Conservation (phyloP, 441 rosid species). For the Bocquillonia castaneifolia region DNA sequence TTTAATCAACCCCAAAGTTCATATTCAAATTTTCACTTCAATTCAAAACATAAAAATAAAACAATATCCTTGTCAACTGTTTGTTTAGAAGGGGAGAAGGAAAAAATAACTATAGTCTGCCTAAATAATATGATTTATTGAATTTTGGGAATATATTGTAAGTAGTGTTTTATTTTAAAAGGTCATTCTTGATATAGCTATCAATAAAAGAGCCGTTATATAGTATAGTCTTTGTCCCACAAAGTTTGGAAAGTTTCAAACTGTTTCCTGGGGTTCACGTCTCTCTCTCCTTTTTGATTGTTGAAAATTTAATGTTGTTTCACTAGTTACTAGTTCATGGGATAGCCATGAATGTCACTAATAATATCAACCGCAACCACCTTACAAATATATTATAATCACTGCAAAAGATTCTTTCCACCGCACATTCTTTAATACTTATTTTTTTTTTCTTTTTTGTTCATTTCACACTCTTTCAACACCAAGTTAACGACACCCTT, state of each 20-base stretch:
- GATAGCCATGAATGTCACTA: conserved; percentile 28
- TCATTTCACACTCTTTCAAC: not conserved
- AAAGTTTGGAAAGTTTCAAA: not conserved
- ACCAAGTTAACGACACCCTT: conserved; percentile 27
- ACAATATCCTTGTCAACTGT: too few species aligned
- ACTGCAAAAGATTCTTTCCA: conserved; percentile 23
- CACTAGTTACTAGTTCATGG: conserved; percentile 28
- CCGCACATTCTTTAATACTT: conserved; percentile 19
- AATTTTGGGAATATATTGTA: too few species aligned
- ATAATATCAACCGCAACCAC: conserved; percentile 7
- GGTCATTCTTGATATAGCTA: not conserved
- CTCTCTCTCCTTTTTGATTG: conserved; percentile 15
- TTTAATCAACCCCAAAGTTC: too few species aligned
- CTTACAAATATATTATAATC: conserved; percentile 20
- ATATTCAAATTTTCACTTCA: too few species aligned
- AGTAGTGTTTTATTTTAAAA: not conserved
- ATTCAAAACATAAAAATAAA: too few species aligned
- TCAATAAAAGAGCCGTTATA: not conserved
- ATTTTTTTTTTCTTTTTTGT: not conserved
- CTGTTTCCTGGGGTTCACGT: conserved; percentile 69
- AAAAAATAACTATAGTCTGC: not conserved
- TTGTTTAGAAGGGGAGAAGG: not conserved
- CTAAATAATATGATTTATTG: too few species aligned
- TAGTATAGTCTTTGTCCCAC: not conserved
- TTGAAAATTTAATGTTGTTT: conserved; percentile 11